Evolutionary conservation across 495 filamentous ascomycete genomes (phyloP), one percentile per base, ranked within the genome.

Genomic region (Penicillium verhagenii): DNA sequence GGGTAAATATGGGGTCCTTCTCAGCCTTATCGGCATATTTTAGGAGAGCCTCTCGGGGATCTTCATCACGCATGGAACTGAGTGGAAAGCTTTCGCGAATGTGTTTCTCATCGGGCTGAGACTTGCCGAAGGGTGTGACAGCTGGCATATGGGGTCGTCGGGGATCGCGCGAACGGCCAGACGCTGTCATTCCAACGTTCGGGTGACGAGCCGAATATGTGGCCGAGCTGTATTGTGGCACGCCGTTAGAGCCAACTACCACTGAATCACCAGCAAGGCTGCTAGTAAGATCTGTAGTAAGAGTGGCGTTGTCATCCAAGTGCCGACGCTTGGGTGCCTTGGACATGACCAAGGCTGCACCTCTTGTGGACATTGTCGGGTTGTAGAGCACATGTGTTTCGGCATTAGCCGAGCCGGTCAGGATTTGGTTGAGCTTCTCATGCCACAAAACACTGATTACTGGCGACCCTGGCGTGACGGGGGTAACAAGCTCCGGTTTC

Each of bases 1-100:
- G 87, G 21, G 94, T 98, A 67, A 97, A 98, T 57, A 95, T 80
- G 3, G 91, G 92, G 65, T 97, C 90, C 65, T 92, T 93, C 72
- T 96, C 84, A 4, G 92, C 93, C 65, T 94, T 86, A 16, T 96
- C 91, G 14, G 92, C 94, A 78, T 97, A 98, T 72, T 94, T 96
- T 58, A 97, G 69, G 57, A 98, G 73, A 26, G 94, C 94, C 73
- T 96, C 94, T 53, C 94, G 78, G 7, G 94, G 94, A 76, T 98
- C 94, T 69, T 98, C 94, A 72, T 98, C 93, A 20, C 94, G 82
- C 92, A 97, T 95, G n/a, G 81, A 85, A 59, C 90, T 94, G 28
- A 97, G 78, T 16, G 93, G 90, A 40, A 96, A 95, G 57, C 86
- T 86, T 60, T 93, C 84, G 39, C 86, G 83, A 52, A 98, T 89